Evolutionary conservation across 768 basidiomycete species (phyloP), one percentile per base, ranked within the genome.

Genomic region (Lentinula guzmanii): DNA sequence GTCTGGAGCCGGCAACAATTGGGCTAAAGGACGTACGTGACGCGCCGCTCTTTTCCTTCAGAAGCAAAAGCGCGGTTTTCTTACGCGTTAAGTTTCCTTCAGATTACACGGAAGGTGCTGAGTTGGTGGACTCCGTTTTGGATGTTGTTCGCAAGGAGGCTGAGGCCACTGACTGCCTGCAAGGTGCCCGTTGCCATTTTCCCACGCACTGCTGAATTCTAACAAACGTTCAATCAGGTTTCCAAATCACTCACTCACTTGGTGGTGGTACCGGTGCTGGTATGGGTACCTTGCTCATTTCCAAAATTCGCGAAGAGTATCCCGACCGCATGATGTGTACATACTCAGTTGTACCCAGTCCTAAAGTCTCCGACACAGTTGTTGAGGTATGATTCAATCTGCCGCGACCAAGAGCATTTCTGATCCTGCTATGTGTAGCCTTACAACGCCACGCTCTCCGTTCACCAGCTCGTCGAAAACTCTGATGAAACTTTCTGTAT

Each of bases 241-340:
- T 99, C 91, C 95, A 98, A 76, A 93, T 98, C 75, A 96, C 95
- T 63, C 96, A 98, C 82, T 98, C 94, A 31, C 86, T 96, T 65
- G 95, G 97, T 79, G 97, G 97, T 79, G 97, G 96, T 76, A 99
- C 97, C 68, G 97, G 97, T 79, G 93, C 97, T 67, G 97, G 97
- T 79, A 98, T 99, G 96, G 97, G 97, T 76, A 98, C 97, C 51
- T 90, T 99, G 58, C 78, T 99, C 66, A 97, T 99, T 74, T 98
- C 95, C 67, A 99, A 99, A 81, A 97, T 99, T 74, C 87, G 96
- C 66, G 95, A 98, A 75, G 96, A 99, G 74, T 99, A 93, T 77
- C 97, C 96, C 66, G 97, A 99, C 76, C 84, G 97, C 61, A 99
- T 99, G 96, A 98, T 98, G 96, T 94, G 93, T 75, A 98, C 97